Evolutionary conservation across 495 filamentous ascomycete genomes (phyloP).

Genomic region (Xylaria castorea): DNA sequence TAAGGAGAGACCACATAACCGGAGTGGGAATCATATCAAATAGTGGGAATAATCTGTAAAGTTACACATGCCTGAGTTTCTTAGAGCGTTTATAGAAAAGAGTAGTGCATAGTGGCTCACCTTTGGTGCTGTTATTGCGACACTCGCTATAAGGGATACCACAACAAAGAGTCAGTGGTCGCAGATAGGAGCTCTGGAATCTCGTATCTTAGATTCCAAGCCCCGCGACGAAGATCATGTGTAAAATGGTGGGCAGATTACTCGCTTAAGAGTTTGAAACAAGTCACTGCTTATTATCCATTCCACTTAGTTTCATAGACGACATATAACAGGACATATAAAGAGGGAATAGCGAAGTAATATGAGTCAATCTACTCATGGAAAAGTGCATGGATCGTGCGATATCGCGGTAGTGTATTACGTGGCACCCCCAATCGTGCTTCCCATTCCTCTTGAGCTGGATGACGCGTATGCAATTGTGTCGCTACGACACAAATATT

Average conservation of each 20-base stretch:
- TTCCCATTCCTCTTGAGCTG: background rate
- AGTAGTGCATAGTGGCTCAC: background rate
- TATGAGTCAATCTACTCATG: too few relatives aligned
- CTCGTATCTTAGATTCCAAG: background rate
- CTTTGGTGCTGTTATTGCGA: background rate
- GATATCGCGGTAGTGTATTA: background rate
- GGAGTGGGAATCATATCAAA: background rate
- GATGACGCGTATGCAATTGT: background rate
- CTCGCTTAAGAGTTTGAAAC: background rate
- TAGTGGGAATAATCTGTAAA: background rate
- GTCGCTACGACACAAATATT: background rate
- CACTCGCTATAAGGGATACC: background rate
- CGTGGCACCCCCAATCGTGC: background rate
- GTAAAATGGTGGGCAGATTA: background rate
- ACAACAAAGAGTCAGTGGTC: background rate
- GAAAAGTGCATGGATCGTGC: background rate
- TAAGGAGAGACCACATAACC: background rate
- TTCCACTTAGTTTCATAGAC: background rate
- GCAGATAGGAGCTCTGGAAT: background rate
- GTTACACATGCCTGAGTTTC: background rate
- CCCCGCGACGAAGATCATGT: background rate
- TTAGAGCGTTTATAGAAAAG: background rate
- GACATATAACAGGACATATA: background rate
- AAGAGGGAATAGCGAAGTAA: background rate
- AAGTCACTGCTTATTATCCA: background rate